Evolutionary conservation across 2,329 filamentous ascomycete genomes (phyloP), one percentile per base, ranked within the genome.

Genomic region (Xylariaceae sp.): DNA sequence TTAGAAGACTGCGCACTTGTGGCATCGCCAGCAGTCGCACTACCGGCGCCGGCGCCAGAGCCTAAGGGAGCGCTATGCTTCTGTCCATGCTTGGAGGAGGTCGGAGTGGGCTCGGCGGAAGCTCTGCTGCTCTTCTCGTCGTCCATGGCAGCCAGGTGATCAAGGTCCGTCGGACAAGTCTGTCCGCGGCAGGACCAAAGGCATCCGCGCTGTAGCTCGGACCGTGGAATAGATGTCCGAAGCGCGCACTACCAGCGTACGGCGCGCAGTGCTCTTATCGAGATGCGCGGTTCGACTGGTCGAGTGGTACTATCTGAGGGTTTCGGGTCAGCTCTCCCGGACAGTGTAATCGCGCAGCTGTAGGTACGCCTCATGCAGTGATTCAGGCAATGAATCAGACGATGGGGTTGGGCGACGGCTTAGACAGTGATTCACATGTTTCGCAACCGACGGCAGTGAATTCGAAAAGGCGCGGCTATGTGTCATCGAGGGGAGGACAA

Each of bases 1-100:
- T 82, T 83, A 3, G 77, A 77, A 17, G 69, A 63, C 48, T 72
- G 66, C 3, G 62, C 44, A 51, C 63, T 58, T 19, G 63, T 50
- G n/a, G 59, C 54, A 31, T 63, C 49, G 14, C 46, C 28, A 12
- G 56, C 44, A 48, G 28, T 18, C n/a, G 45, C 45, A n/a, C 17
- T 45, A 45, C 55, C 52, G 9, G 58, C 51, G 12, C 14, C 14
- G 14, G 17, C 18, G 12, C 48, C 50, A 31, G 63, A 55, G 31
- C 58, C 40, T 2, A 55, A 58, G 40, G 61, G 62, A 17, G 58
- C 56, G 36, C 66, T 60, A 50, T 67, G 56, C 53, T 61, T 61
- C 50, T 63, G 57, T 31, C 48, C 48, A 17, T 60, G 56, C 44
- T 53, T 62, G 41, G 60, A 60, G 28, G 61, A 60, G 28, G 55